phyloP scores from a whole-genome alignment of 2,329 filamentous ascomycete genomes.

The Monilinia laxa region DNA sequence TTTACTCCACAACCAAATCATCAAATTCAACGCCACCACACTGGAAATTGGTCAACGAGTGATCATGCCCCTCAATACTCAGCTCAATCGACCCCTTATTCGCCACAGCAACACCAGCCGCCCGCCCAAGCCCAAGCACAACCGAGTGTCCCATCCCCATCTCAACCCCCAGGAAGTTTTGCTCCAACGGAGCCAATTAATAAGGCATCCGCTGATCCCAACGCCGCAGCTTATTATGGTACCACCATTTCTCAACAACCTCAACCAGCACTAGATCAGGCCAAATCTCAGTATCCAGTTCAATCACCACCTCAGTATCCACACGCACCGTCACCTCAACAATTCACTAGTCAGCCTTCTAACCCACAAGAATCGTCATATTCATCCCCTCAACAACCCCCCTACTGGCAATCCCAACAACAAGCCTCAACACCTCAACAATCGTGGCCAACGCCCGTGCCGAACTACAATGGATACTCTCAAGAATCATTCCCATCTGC shows the following conservation, averaged over 20 bases:
- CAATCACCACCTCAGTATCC: constrained; percentile 41
- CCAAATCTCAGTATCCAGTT: constrained; percentile 40
- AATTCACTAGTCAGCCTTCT: constrained; percentile 31
- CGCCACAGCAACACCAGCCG: constrained; percentile 33
- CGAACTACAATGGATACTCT: constrained; percentile 51
- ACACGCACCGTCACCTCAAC: constrained; percentile 35
- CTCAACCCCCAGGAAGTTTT: constrained; percentile 40
- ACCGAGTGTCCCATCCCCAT: constrained; percentile 38
- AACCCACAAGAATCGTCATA: constrained; percentile 34
- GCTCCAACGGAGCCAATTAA: constrained; percentile 40
- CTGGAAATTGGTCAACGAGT: constrained; percentile 51
- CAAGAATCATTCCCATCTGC: constrained; percentile 65
- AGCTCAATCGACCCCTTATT: constrained; percentile 29
- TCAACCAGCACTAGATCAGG: constrained; percentile 46
- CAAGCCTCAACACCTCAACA: constrained; percentile 45
- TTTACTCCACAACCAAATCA: constrained; percentile 45
- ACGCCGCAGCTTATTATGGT: constrained; percentile 59
- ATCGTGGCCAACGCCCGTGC: constrained; percentile 39
- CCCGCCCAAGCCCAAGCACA: constrained; percentile 37
- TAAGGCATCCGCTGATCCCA: constrained; percentile 50
- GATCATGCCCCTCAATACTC: constrained; percentile 29
- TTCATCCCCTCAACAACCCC: constrained; percentile 39
- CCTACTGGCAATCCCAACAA: constrained; percentile 52
- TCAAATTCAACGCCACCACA: constrained; percentile 48
- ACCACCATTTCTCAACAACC: constrained; percentile 39